phyloP scores from a whole-genome alignment of 2,329 filamentous ascomycete genomes.

The Acephala macrosclerotiorum region DNA sequence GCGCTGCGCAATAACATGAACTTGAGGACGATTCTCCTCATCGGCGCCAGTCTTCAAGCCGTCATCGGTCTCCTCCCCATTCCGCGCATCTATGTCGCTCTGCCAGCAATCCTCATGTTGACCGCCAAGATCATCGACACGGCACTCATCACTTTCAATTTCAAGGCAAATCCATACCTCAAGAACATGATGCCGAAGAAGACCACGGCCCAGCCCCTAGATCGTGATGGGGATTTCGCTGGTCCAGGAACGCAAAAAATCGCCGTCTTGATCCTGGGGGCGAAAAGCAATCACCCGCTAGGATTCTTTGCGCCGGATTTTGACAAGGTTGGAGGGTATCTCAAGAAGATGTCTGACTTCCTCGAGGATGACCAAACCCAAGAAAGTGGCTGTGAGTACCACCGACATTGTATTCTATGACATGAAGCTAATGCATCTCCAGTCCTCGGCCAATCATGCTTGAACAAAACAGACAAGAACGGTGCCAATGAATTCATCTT shows the following conservation, averaged over 20 bases:
- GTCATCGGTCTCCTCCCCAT: conserved; percentile 29
- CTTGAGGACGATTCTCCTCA: conserved; percentile 27
- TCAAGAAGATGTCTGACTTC: conserved; percentile 26
- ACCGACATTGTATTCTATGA: background rate
- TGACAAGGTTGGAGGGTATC: conserved; percentile 17
- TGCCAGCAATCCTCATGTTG: conserved; percentile 28
- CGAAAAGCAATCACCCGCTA: conserved; percentile 34
- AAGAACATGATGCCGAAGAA: conserved; percentile 27
- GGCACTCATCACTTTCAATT: conserved; percentile 27
- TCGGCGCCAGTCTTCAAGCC: conserved; percentile 31
- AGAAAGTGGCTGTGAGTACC: conserved; percentile 29
- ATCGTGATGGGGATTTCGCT: conserved; percentile 23
- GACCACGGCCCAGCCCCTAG: conserved; percentile 24
- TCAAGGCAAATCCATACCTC: conserved; percentile 34
- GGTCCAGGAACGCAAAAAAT: conserved; percentile 30
- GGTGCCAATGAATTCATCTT: conserved; percentile 29
- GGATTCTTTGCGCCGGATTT: conserved; percentile 33
- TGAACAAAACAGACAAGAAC: conserved; percentile 26
- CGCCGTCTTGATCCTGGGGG: conserved; percentile 30
- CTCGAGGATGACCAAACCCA: conserved; percentile 27
- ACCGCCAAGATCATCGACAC: conserved; percentile 25
- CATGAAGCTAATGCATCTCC: background rate
- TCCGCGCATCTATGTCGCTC: conserved; percentile 24
- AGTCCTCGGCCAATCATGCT: conserved; percentile 30
- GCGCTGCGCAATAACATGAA: conserved; percentile 23